Percentiles rank a stretch among this genome's conserved stretches.
Conservation (phyloP, 371 early-diverging fungal species). For the Chytridium lagenaria region DNA sequence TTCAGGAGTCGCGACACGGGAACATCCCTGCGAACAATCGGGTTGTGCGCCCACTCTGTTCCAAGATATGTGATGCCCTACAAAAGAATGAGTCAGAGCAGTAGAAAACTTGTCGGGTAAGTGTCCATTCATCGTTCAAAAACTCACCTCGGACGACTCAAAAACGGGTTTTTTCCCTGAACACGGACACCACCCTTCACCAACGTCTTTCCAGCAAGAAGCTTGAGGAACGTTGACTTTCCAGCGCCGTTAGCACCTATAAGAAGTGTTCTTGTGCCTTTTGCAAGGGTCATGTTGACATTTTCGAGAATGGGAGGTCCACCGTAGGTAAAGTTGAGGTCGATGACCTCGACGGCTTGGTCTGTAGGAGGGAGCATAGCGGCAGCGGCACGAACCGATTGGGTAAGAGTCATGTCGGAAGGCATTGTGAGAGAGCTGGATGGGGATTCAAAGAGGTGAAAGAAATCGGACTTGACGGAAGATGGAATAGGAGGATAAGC, state of each 20-base stretch:
- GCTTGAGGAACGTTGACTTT: constrained; percentile 70
- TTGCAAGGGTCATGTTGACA: constrained; percentile 57
- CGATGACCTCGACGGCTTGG: constrained; percentile 42
- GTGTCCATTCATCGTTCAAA: too few relatives aligned
- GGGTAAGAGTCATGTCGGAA: constrained; percentile 20
- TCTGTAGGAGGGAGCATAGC: constrained; percentile 28
- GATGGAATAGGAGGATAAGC: background rate
- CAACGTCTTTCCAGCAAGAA: constrained; percentile 75
- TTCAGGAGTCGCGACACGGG: constrained; percentile 71
- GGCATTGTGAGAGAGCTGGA: background rate
- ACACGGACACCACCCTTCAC: constrained; percentile 60
- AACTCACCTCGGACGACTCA: constrained; percentile 58
- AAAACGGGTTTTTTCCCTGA: constrained; percentile 70
- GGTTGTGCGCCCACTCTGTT: constrained; percentile 76
- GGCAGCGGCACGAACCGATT: constrained; percentile 23
- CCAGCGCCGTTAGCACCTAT: constrained; percentile 71
- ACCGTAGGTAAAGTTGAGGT: constrained; percentile 68
- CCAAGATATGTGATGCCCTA: constrained; percentile 80
- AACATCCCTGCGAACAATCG: constrained; percentile 64
- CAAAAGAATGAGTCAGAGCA: too few relatives aligned
- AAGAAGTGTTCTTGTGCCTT: constrained; percentile 68
- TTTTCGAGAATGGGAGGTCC: constrained; percentile 62
- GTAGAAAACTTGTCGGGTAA: too few relatives aligned
- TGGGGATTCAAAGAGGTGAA: background rate
- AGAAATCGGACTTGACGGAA: background rate